Conservation (phyloP, 352 stramenopile species). For the Pythium brassicae region DNA sequence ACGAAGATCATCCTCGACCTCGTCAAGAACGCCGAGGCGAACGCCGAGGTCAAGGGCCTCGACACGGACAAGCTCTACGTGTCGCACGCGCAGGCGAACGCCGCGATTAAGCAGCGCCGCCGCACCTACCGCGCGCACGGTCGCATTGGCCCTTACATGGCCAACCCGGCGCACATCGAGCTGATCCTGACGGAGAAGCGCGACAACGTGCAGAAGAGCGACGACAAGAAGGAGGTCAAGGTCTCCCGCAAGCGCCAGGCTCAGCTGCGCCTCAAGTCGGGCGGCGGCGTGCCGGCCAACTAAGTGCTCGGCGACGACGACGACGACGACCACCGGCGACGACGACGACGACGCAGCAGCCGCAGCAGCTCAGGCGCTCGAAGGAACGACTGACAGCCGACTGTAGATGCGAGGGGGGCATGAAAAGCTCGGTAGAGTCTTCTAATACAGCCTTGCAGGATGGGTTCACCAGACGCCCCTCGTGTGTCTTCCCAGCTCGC, state of each 20-base stretch:
- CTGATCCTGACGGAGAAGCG: constrained; percentile 97
- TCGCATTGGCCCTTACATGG: constrained; percentile 98
- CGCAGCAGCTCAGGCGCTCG: neutral
- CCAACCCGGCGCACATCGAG: constrained; percentile 99
- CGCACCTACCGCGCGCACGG: constrained; percentile 98
- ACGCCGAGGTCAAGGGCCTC: constrained; percentile 98
- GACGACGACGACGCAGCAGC: constrained; percentile 1
- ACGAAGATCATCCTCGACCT: constrained; percentile 98
- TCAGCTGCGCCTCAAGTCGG: constrained; percentile 87
- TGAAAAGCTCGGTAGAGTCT: constrained; percentile 54
- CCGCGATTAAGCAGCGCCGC: constrained; percentile 96
- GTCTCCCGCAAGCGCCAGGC: constrained; percentile 87
- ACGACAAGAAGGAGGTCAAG: constrained; percentile 81
- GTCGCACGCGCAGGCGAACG: constrained; percentile 97
- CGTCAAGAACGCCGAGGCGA: constrained; percentile 98
- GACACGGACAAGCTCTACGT: constrained; percentile 96
- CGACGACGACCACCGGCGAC: constrained; percentile 6
- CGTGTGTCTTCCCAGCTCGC: neutral
- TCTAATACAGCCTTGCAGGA: constrained; percentile 78
- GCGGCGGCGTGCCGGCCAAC: constrained; percentile 78
- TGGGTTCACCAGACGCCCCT: constrained; percentile 61
- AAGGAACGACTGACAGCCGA: constrained; percentile 12
- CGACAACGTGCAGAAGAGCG: constrained; percentile 91
- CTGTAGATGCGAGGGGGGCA: constrained; percentile 37
- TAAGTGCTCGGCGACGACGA: constrained; percentile 30